Evolutionary conservation across 768 basidiomycete species (phyloP).

Genomic region (Mycena vulgaris): DNA sequence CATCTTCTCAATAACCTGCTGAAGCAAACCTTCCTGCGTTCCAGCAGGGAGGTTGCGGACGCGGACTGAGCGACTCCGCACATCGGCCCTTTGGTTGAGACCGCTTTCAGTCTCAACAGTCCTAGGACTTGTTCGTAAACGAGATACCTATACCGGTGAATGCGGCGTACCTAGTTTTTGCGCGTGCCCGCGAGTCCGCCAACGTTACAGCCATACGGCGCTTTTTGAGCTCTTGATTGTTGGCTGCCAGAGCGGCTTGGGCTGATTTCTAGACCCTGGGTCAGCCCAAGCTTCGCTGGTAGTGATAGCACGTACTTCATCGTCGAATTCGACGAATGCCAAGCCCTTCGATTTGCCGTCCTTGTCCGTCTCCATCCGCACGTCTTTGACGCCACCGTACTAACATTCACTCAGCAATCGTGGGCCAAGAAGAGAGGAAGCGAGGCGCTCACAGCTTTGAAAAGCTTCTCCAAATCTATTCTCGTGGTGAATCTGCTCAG

Average conservation of each 20-base stretch:
- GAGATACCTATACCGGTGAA: background rate
- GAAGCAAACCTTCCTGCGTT: constrained; percentile 92
- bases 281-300: background rate
- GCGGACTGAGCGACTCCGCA: constrained; percentile 80
- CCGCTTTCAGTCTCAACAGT: constrained; percentile 68
- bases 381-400: constrained; percentile 88
- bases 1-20: constrained; percentile 90
- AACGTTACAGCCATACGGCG: constrained; percentile 92
- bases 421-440: background rate
- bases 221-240: constrained; percentile 91
- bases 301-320: constrained; percentile 67
- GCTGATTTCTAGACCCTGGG: constrained; percentile 71
- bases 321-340: constrained; percentile 93
- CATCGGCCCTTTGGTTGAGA: constrained; percentile 68
- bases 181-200: constrained; percentile 78
- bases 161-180: constrained; percentile 64
- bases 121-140: constrained; percentile 44
- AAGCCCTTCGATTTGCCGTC: constrained; percentile 85
- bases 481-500: constrained; percentile 85
- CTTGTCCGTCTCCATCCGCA: constrained; percentile 84
- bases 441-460: constrained; percentile 72
- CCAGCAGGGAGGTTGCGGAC: constrained; percentile 80
- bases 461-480: constrained; percentile 83
- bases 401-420: constrained; percentile 47
- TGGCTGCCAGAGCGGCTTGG: constrained; percentile 78